Conservation (phyloP, 2,329 filamentous ascomycete species). For the Neofusicoccum ribis region DNA sequence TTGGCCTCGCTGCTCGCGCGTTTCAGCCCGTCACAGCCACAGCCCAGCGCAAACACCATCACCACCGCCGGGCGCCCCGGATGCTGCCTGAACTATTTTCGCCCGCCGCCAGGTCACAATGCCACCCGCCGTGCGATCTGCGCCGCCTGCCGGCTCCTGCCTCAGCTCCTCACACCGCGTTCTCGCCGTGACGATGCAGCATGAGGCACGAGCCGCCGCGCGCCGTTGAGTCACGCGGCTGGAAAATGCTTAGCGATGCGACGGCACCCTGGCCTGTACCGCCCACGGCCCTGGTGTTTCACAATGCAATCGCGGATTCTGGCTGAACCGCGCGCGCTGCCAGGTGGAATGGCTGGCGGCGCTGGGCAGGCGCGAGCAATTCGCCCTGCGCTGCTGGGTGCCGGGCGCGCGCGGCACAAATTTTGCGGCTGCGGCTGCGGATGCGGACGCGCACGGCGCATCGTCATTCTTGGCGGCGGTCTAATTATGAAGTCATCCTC, state of each 20-base stretch:
- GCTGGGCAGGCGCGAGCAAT: background rate
- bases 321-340: background rate
- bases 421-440: background rate
- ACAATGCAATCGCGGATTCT: background rate
- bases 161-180: background rate
- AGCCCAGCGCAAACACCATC: background rate
- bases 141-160: background rate
- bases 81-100: background rate
- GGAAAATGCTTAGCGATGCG: background rate
- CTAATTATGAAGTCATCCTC: background rate
- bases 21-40: conserved; percentile 3
- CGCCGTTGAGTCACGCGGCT: background rate
- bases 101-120: background rate
- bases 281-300: background rate
- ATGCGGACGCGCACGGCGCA: background rate
- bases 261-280: background rate
- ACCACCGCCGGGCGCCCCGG: background rate
- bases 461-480: background rate
- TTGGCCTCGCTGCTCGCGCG: background rate
- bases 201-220: background rate
- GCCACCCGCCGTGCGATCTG: background rate
- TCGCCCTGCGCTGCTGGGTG: background rate
- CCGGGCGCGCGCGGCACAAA: background rate
- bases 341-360: background rate
- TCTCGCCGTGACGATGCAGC: background rate